These are phyloP conservation scores for Helenozyma rhizophorensis DNA, from an alignment of 805 yeast species.

Conservation along the genomic window DNA sequence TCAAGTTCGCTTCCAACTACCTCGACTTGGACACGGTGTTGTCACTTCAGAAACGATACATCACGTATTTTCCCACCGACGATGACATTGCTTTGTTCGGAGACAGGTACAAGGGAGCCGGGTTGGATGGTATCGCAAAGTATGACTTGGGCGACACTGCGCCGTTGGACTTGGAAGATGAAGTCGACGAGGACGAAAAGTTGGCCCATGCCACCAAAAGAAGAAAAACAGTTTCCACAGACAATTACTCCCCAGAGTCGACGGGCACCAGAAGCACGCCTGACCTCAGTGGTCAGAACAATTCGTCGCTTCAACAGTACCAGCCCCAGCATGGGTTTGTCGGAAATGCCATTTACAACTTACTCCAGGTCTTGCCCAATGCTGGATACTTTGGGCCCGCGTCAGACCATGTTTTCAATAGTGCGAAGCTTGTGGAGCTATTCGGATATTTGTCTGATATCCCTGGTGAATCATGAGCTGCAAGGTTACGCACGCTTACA, in stretches of 20 bases:
- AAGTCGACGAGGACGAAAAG: slow-evolving; percentile 11
- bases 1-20: slow-evolving; percentile 62
- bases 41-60: slow-evolving; percentile 62
- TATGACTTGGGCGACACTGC: slow-evolving; percentile 29
- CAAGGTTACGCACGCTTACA: no score
- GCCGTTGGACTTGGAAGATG: slow-evolving; percentile 8
- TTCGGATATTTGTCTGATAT: slow-evolving; percentile 27
- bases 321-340: slow-evolving; percentile 23
- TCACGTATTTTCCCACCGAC: slow-evolving; percentile 61
- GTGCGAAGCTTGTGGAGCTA: slow-evolving; percentile 46
- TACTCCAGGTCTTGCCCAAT: slow-evolving; percentile 58
- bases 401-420: slow-evolving; percentile 50
- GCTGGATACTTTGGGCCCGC: slow-evolving; percentile 48
- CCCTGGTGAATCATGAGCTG: slow-evolving; percentile 12
- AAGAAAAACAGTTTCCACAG: slow-evolving; percentile 10
- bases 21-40: slow-evolving; percentile 68
- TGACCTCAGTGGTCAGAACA: slow-evolving; percentile 1
- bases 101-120: slow-evolving; percentile 36
- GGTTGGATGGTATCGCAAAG: slow-evolving; percentile 32
- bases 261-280: slow-evolving; percentile 1
- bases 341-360: slow-evolving; percentile 33
- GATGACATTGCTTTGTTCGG: slow-evolving; percentile 35
- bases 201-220: slow-evolving; percentile 11
- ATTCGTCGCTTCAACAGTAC: slow-evolving; percentile 4
- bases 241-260: slow-evolving; percentile 9